These are phyloP conservation scores for Beauveria bassiana DNA, from an alignment of 2,329 filamentous ascomycete species.

Conservation along the genomic window DNA sequence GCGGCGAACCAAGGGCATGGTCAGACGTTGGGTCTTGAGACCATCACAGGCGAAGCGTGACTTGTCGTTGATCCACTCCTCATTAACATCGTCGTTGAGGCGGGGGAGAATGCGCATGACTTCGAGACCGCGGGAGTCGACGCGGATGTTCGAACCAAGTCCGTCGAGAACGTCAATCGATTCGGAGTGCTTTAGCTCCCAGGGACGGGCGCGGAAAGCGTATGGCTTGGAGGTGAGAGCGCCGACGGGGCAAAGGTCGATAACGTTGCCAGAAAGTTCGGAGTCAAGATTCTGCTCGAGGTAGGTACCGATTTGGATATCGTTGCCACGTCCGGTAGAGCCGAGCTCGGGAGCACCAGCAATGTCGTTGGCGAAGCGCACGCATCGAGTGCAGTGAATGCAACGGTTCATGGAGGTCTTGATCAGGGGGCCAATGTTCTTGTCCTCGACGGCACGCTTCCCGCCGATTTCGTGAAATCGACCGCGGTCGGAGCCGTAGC, in stretches of 20 bases:
- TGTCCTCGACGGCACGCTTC: constrained; percentile 97
- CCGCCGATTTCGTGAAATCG: constrained; percentile 93
- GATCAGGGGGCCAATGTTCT: constrained; percentile 96
- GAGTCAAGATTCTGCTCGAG: constrained; percentile 89
- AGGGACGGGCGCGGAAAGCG: constrained; percentile 91
- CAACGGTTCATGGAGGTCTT: constrained; percentile 99
- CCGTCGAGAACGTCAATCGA: constrained; percentile 91
- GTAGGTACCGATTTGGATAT: constrained; percentile 97
- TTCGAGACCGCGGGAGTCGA: constrained; percentile 88
- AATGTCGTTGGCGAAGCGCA: constrained; percentile 96
- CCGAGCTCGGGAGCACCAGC: constrained; percentile 93
- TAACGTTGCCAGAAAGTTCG: constrained; percentile 93
- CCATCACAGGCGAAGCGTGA: constrained; percentile 93
- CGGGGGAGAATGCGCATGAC: constrained; percentile 92
- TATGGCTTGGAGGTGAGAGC: constrained; percentile 96
- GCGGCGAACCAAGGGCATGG: constrained; percentile 80
- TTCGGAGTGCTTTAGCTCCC: constrained; percentile 95
- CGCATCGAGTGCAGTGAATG: constrained; percentile 97
- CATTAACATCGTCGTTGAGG: constrained; percentile 95
- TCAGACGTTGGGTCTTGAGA: constrained; percentile 90
- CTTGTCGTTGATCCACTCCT: constrained; percentile 99
- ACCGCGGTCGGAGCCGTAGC: constrained; percentile 91
- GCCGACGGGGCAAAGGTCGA: constrained; percentile 95
- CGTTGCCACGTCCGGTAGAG: constrained; percentile 89
- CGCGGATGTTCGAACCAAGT: constrained; percentile 86